Conservation (phyloP, 192 early-diverging fungal species). For the Coemansia sp. region DNA sequence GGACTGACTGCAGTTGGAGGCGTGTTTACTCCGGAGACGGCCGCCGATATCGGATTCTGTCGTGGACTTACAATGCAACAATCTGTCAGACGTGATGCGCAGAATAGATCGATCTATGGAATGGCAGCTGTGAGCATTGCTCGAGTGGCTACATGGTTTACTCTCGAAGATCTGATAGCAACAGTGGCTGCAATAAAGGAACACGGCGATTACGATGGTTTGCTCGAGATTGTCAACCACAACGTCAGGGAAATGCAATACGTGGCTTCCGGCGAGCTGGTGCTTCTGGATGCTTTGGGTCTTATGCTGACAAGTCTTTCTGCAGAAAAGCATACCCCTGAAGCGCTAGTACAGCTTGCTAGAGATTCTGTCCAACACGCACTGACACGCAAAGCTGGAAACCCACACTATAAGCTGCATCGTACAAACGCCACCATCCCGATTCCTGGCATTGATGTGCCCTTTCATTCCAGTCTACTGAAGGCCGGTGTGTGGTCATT, state of each 20-base stretch:
- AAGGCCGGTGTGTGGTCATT: conserved; percentile 80
- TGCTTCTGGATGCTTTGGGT: conserved; percentile 72
- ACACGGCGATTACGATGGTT: conserved; percentile 64
- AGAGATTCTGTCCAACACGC: conserved; percentile 55
- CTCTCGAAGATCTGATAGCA: conserved; percentile 73
- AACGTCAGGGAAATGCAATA: conserved; percentile 94
- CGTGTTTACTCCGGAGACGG: conserved; percentile 73
- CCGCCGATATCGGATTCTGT: conserved; percentile 91
- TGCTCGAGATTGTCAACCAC: conserved; percentile 94
- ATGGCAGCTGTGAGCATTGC: conserved; percentile 92
- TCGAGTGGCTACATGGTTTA: conserved; percentile 78
- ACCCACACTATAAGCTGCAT: conserved; percentile 66
- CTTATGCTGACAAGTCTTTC: conserved; percentile 72
- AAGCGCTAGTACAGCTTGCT: conserved; percentile 69
- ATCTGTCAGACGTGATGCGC: conserved; percentile 72
- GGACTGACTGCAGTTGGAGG: conserved; percentile 80
- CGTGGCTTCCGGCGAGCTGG: conserved; percentile 81
- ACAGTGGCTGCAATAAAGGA: conserved; percentile 55
- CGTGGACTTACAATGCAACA: conserved; percentile 96
- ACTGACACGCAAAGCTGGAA: conserved; percentile 20
- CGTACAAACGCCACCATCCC: conserved; percentile 88
- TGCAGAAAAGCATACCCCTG: conserved; percentile 55
- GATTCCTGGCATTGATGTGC: conserved; percentile 88
- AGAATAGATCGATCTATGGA: conserved; percentile 75
- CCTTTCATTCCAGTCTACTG: conserved; percentile 92